phyloP scores from a whole-genome alignment of 148 eudicot genomes.

The Chenopodium quinoa region DNA sequence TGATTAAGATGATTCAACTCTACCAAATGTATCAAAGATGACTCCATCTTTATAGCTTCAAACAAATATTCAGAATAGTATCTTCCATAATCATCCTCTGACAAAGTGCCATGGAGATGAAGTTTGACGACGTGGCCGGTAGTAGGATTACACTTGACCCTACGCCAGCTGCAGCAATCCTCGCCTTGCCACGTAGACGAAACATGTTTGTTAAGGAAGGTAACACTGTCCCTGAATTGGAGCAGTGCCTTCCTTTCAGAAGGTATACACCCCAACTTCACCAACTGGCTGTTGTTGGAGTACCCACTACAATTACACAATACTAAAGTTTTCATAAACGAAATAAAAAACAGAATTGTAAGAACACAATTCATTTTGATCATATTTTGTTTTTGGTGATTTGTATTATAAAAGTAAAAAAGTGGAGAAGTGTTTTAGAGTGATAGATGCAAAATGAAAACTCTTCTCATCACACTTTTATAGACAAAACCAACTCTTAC shows the following conservation, averaged over 20 bases:
- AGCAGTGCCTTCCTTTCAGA: constrained; percentile 11
- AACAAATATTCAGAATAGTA: not conserved
- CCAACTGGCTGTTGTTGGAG: not conserved
- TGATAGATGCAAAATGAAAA: too few relatives aligned
- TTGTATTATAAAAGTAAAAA: too few relatives aligned
- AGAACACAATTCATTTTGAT: too few relatives aligned
- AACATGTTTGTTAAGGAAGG: not conserved
- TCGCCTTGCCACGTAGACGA: constrained; percentile 4
- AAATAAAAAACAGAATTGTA: not conserved
- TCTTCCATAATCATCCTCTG: too few relatives aligned
- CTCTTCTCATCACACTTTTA: too few relatives aligned
- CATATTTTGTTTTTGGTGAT: too few relatives aligned
- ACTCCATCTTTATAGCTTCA: not conserved
- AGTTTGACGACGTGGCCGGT: constrained; percentile 8
- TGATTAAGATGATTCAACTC: constrained; percentile 9
- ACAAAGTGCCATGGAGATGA: not conserved
- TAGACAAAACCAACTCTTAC: too few relatives aligned
- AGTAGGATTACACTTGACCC: constrained; percentile 5
- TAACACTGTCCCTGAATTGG: constrained; percentile 2
- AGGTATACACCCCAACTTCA: constrained; percentile 9
- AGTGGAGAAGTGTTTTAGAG: too few relatives aligned
- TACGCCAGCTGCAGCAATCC: constrained; percentile 16
- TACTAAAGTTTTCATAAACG: not conserved
- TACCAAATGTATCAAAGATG: not conserved
- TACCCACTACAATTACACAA: not conserved